Evolutionary conservation across 2,329 filamentous ascomycete genomes (phyloP), one percentile per base, ranked within the genome.

Genomic region (Ceratocystis ficicola): DNA sequence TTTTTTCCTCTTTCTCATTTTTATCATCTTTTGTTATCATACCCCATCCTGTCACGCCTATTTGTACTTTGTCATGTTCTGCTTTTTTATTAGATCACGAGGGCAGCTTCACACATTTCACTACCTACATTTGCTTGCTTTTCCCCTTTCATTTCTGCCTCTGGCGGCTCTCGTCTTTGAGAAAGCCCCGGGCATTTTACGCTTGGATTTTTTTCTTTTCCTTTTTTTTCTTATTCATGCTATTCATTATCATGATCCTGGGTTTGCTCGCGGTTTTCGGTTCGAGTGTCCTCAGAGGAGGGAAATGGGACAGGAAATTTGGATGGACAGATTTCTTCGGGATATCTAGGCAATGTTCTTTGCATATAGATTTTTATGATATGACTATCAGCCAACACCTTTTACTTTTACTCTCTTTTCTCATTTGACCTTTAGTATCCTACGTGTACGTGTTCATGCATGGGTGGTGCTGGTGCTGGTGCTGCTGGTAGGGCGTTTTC

Each of bases 311-410:
- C 55, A 59, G 44, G 61, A 44, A 63, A 50, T 50, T 48, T 63
- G 36, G 60, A 44, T 44, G 36, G 36, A 28, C 36, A 62, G 36
- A n/a, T 62, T 46, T 44, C 60, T 46, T 62, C 46, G 36, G 17
- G 44, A 48, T 30, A 48, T 63, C 61, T 63, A 48, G 25, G 61
- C 61, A 63, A 46, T 48, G 44, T 63, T 63, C 10, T 44, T 50
- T 63, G 41, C 61, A 63, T 32, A 48, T 63, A 63, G 61, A 63
- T 63, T 41, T 63, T 63, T 63, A 63, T 63, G 61, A 63, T 63
- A 63, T 50, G 55, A 59, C 36, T 59, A 59, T 59, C 28, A 59
- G 28, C 55, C 61, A 36, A 20, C 61, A 63, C 17, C 20, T 41
- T 32, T 32, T 30, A 30, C 30, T 30, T 32, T 62, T 63, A 25